Base-by-base conservation (phyloP, 2,329 filamentous ascomycete species). In the Samsoniella hepiali region DNA sequence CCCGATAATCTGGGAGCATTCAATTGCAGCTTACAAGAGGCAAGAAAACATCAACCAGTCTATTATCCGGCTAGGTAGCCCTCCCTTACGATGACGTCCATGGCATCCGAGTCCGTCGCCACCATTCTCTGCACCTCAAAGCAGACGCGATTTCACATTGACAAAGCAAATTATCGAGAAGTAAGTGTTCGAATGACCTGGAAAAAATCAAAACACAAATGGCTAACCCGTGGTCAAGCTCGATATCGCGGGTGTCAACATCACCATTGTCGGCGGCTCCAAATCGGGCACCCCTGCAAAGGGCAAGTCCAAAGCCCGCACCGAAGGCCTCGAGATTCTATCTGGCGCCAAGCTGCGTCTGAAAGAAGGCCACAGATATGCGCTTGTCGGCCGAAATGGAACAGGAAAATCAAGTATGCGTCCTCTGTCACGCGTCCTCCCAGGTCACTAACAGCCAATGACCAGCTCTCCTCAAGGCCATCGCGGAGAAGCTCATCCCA, bases 361-460 rank as follows among this genome's bases (percentile, higher is more conserved):
- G 3, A 91, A 94, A 67, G 84, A 87, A 57, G 88, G 90, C 0
- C 81, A 87, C 53, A 83, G 90, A 65, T 96, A 96, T 79, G 91
- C 91, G 0, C 79, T 96, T 1, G 80, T 94, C 27, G 92, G 91
- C 0, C 83, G 90, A 7, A 96, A 96, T 75, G 91, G 91, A 0
- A 89, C 88, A 2, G 92, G 91, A 6, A 96, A 96, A 72, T 93
- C 90, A 4, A 94, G 87, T 89, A 75, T 73, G 82, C 71, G 15
- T 6, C 32, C 8, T 29, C 40, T 49, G 22, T 6, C 32, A 59
- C 29, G 1, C 17, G 1, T 6, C 6, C 22, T 36, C 32, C 68
- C 65, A 27, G 5, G 6, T 32, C 34, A 42, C 22, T 61, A 67
- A 10, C 67, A 17, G 44, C 7, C 34, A 4, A 6, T 29, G 51